Conservation (phyloP, 805 yeast genomes). For the Torulaspora gathmanii region DNA sequence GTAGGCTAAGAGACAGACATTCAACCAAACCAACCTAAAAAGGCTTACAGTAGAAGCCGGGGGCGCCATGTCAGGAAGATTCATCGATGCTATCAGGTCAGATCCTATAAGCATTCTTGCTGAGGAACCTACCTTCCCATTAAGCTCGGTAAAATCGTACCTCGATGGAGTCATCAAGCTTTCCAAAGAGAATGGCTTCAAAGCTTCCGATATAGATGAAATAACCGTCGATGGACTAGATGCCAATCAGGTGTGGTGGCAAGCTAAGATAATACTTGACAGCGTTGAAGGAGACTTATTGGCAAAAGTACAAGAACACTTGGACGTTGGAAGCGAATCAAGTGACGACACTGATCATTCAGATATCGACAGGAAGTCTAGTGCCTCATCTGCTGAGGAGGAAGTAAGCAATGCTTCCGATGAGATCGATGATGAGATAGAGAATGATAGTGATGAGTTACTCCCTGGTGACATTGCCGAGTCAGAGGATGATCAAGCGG, state of each 20-base stretch:
- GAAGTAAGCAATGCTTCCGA: slow-evolving; percentile 25
- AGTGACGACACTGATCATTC: slow-evolving; percentile 33
- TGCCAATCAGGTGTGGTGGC: slow-evolving; percentile 91
- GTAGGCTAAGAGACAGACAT: slow-evolving; percentile 5
- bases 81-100: slow-evolving; percentile 18
- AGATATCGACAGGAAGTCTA: background rate
- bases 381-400: background rate
- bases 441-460: background rate
- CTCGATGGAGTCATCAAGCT: slow-evolving; percentile 28
- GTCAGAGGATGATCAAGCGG: background rate
- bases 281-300: slow-evolving; percentile 64
- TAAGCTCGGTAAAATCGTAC: slow-evolving; percentile 25
- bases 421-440: slow-evolving; percentile 42
- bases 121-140: slow-evolving; percentile 19
- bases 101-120: slow-evolving; percentile 24
- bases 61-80: slow-evolving; percentile 14
- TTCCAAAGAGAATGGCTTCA: slow-evolving; percentile 17
- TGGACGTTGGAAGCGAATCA: background rate
- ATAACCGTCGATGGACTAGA: slow-evolving; percentile 81
- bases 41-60: background rate
- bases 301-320: slow-evolving; percentile 46
- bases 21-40: background rate
- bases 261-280: slow-evolving; percentile 78
- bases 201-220: slow-evolving; percentile 66
- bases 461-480: background rate